These are phyloP conservation scores for Eucalyptus pumila DNA, from an alignment of 345 rosid species.

Conservation along the genomic window DNA sequence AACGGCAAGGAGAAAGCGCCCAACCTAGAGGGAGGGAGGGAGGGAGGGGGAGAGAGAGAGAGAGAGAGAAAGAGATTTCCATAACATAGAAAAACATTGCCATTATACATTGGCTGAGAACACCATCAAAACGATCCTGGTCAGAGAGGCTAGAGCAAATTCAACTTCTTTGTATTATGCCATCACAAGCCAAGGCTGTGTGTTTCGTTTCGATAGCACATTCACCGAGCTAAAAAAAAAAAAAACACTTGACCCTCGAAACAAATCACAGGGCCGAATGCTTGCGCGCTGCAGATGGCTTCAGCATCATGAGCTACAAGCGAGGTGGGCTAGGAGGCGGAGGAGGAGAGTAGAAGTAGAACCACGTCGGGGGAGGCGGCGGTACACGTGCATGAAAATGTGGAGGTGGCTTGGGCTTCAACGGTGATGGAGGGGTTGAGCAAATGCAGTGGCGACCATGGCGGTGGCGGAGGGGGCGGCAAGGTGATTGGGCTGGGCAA, in stretches of 20 bases:
- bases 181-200: neutral
- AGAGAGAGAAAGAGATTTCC: neutral
- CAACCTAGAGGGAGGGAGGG: too few relatives aligned
- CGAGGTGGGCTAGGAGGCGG: neutral
- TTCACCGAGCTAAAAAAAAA: accelerated
- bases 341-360: neutral
- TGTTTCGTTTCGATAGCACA: neutral
- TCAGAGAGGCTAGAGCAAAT: neutral
- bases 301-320: neutral
- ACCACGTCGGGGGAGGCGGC: neutral
- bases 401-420: neutral
- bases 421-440: neutral
- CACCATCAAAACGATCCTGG: neutral
- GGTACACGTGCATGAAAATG: neutral
- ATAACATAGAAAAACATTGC: neutral
- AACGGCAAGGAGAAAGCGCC: neutral
- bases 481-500: neutral
- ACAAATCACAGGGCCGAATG: neutral
- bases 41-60: neutral
- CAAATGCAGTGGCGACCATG: neutral
- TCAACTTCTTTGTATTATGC: neutral
- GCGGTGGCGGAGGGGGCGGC: neutral
- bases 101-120: neutral
- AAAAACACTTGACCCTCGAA: neutral
- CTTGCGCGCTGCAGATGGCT: neutral